Evolutionary conservation across 2,329 filamentous ascomycete genomes (phyloP).

Genomic region (Ilyonectria destructans): DNA sequence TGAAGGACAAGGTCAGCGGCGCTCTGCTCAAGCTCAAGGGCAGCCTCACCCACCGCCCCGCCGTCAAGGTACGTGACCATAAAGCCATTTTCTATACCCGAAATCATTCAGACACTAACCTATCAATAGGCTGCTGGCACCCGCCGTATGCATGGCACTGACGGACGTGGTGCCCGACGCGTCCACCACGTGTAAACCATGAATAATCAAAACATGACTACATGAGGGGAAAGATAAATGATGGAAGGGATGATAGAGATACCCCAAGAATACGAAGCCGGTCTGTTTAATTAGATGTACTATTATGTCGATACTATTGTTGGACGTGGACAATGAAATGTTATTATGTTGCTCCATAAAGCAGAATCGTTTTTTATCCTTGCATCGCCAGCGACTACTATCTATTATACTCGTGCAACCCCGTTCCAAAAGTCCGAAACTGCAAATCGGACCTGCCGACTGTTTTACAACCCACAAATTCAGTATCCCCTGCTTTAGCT

Average conservation of each 20-base stretch:
- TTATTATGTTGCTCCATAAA: slow-evolving; percentile 31
- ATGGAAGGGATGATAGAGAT: slow-evolving; percentile 25
- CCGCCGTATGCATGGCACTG: slow-evolving; percentile 81
- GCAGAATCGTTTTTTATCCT: slow-evolving; percentile 19
- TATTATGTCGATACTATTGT: slow-evolving; percentile 42
- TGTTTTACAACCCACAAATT: background rate
- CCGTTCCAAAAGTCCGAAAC: background rate
- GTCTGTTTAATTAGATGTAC: slow-evolving; percentile 35
- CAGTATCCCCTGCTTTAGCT: background rate
- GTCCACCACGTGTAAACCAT: slow-evolving; percentile 39
- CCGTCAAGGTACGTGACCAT: slow-evolving; percentile 73
- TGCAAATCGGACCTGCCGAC: slow-evolving; percentile 1
- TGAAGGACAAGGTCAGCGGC: slow-evolving; percentile 85
- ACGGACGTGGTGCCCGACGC: slow-evolving; percentile 73
- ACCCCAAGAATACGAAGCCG: slow-evolving; percentile 9
- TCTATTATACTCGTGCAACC: slow-evolving; percentile 37
- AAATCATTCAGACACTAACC: slow-evolving; percentile 25
- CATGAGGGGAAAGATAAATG: background rate
- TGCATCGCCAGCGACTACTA: slow-evolving; percentile 32
- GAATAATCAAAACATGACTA: background rate
- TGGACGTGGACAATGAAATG: slow-evolving; percentile 37
- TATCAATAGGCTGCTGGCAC: slow-evolving; percentile 77
- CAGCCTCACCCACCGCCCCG: slow-evolving; percentile 77
- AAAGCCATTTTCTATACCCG: too few relatives aligned
- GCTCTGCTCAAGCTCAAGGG: slow-evolving; percentile 83